Evolutionary conservation across 106 monocot genomes (phyloP).

Genomic region (Cymbidium sinense): DNA sequence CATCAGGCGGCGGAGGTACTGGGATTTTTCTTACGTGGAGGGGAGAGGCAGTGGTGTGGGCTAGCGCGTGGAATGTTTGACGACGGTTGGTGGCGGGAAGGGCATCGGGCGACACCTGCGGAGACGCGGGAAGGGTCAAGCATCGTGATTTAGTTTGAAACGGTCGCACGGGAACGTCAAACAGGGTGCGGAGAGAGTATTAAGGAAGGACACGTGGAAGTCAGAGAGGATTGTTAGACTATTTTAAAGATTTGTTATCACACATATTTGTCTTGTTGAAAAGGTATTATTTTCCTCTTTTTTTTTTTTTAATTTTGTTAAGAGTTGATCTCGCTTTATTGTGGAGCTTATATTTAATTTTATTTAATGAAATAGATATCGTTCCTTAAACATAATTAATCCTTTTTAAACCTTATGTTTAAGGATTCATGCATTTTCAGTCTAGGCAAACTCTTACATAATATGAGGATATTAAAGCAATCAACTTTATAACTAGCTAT

Average conservation of each 20-base stretch:
- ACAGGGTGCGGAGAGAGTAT: too few relatives aligned
- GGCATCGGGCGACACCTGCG: constrained; percentile 23
- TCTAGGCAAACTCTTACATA: too few relatives aligned
- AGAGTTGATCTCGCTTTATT: not conserved
- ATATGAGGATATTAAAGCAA: too few relatives aligned
- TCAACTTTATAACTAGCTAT: too few relatives aligned
- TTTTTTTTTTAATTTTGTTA: too few relatives aligned
- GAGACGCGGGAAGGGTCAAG: constrained; percentile 8
- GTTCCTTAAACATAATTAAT: too few relatives aligned
- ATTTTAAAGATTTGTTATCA: not conserved
- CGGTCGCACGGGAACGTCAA: not conserved
- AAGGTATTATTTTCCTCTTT: not conserved
- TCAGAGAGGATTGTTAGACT: not conserved
- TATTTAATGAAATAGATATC: too few relatives aligned
- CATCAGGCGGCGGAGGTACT: constrained; percentile 11
- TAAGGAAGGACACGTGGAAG: not conserved
- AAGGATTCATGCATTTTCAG: too few relatives aligned
- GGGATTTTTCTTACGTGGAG: constrained; percentile 69
- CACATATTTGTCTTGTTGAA: constrained; percentile 1
- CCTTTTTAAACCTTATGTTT: too few relatives aligned
- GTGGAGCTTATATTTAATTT: not conserved
- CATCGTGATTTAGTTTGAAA: constrained; percentile 3
- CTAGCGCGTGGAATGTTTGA: constrained; percentile 58
- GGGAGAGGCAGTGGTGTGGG: constrained; percentile 74
- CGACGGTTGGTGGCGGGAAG: constrained; percentile 13